These are phyloP conservation scores for Penicillium malachiteum DNA, from an alignment of 495 filamentous ascomycete species.

Conservation along the genomic window DNA sequence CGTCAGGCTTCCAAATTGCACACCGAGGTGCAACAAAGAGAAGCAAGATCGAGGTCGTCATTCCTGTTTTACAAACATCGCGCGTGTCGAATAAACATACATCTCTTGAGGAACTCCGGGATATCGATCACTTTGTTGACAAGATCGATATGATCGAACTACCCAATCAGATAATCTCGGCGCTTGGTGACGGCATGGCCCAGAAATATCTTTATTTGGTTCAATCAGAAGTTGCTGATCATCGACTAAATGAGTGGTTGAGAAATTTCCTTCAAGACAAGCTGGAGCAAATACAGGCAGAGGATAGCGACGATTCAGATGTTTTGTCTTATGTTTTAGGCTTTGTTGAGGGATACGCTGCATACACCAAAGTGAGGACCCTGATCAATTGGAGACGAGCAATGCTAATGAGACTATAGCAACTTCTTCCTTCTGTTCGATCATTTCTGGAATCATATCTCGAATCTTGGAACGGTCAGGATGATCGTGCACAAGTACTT, in stretches of 20 bases:
- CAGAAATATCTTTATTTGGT: conserved; percentile 72
- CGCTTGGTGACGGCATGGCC: conserved; percentile 70
- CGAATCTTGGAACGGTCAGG: conserved; percentile 64
- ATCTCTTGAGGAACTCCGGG: conserved; percentile 76
- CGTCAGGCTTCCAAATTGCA: conserved; percentile 42
- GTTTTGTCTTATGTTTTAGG: conserved; percentile 50
- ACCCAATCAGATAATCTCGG: conserved; percentile 77
- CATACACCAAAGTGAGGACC: conserved; percentile 59
- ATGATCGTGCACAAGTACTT: conserved; percentile 60
- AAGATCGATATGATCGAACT: conserved; percentile 78
- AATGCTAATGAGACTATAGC: conserved; percentile 36
- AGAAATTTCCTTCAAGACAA: conserved; percentile 58
- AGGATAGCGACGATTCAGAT: conserved; percentile 48
- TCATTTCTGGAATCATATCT: conserved; percentile 64
- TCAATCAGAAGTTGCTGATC: conserved; percentile 54
- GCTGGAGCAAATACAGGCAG: conserved; percentile 51
- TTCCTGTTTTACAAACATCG: conserved; percentile 74
- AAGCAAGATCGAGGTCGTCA: conserved; percentile 46
- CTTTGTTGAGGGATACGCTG: conserved; percentile 57
- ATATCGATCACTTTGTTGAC: conserved; percentile 66
- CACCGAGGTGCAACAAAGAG: conserved; percentile 45
- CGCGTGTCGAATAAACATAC: conserved; percentile 51
- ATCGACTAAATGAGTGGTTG: conserved; percentile 67
- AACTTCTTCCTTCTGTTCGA: conserved; percentile 58
- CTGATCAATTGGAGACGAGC: background rate